Conservation (phyloP, 441 rosid species). For the Metrosideros polymorpha region DNA sequence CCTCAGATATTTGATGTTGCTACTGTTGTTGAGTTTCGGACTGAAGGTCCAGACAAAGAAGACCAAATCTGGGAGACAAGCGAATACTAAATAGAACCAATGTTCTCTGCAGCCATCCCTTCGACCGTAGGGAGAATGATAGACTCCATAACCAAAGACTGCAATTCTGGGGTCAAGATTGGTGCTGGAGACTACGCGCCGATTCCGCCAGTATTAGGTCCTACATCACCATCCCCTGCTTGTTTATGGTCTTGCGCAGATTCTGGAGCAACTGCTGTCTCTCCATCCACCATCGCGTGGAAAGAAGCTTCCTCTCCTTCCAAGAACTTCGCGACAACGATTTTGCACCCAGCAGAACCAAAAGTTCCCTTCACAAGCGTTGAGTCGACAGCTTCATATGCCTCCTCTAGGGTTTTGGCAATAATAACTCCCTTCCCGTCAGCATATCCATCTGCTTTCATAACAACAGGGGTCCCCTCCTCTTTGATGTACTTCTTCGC, state of each 20-base stretch:
- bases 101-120: no score
- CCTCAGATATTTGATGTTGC: no score
- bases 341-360: no score
- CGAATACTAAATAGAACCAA: no score
- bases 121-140: constrained; percentile 80
- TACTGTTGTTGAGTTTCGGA: no score
- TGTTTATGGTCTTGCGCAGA: constrained; percentile 93
- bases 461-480: constrained; percentile 71
- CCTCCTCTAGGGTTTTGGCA: no score
- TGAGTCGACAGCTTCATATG: no score
- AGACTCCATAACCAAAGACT: constrained; percentile 59
- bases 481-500: constrained; percentile 62
- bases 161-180: constrained; percentile 58
- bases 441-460: constrained; percentile 94
- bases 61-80: no score
- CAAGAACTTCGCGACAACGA: constrained; percentile 65
- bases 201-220: constrained; percentile 93
- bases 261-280: constrained; percentile 82
- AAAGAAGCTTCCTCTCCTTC: constrained; percentile 97
- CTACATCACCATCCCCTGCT: constrained; percentile 90
- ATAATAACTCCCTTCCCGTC: constrained; percentile 97
- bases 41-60: no score
- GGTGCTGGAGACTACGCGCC: constrained; percentile 96
- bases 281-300: no score
- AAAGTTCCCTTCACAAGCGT: no score